A percentile compares a stretch with the other conserved stretches of the same genome.
Conservation (phyloP, 345 rosid species). For the Stellera chamaejasme region DNA sequence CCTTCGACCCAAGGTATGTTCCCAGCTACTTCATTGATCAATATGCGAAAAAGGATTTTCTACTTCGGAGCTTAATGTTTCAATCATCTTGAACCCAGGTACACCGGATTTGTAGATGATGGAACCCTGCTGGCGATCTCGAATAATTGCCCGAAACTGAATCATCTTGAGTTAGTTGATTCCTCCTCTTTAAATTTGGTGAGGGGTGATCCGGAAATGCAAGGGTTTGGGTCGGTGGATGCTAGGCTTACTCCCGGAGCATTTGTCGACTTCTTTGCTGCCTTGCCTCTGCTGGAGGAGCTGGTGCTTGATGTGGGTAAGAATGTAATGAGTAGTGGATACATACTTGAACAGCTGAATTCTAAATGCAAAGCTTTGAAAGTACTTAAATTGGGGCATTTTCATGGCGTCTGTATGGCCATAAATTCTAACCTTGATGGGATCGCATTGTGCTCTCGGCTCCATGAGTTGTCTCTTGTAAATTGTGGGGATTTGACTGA, state of each 20-base stretch:
- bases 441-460: slow-evolving; percentile 57
- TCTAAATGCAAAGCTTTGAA: slow-evolving; percentile 48
- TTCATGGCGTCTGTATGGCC: slow-evolving; percentile 63
- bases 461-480: slow-evolving; percentile 50
- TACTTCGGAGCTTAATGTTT: too few species aligned
- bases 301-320: slow-evolving; percentile 56
- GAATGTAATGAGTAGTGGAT: slow-evolving; percentile 53
- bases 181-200: slow-evolving; percentile 31
- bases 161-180: slow-evolving; percentile 61
- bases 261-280: slow-evolving; percentile 39
- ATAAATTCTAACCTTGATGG: slow-evolving; percentile 62
- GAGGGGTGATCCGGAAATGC: slow-evolving; percentile 37
- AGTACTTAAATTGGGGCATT: slow-evolving; percentile 51
- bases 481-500: slow-evolving; percentile 62
- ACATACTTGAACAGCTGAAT: slow-evolving; percentile 46
- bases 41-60: too few species aligned
- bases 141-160: slow-evolving; percentile 46
- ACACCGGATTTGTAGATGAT: slow-evolving; percentile 64
- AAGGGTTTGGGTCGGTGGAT: slow-evolving; percentile 42
- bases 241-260: slow-evolving; percentile 37
- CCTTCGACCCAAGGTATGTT: slow-evolving; percentile 41
- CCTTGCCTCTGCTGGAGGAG: slow-evolving; percentile 50
- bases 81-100: slow-evolving; percentile 15
- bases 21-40: too few species aligned
- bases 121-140: slow-evolving; percentile 59